A percentile compares a stretch with the other conserved stretches of the same genome.
Evolutionary conservation across 306 rosid genomes (phyloP).

Genomic region (Albizia julibrissin): DNA sequence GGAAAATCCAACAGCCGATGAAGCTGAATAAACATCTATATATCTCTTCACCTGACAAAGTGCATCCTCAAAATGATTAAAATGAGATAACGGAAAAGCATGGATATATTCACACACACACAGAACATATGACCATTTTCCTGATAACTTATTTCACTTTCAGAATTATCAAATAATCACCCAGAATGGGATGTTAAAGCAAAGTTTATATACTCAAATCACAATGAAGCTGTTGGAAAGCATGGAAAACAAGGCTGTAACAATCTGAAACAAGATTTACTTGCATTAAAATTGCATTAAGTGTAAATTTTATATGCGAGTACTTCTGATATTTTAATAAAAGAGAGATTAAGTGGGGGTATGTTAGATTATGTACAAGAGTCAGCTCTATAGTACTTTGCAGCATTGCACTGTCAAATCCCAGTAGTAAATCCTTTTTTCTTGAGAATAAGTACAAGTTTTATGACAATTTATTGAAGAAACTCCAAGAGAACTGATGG

Average conservation of each 20-base stretch:
- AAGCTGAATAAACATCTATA: constrained; percentile 80
- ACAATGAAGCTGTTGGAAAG: constrained; percentile 23
- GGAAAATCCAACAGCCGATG: constrained; percentile 91
- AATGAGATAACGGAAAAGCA: background rate
- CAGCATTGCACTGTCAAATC: constrained; percentile 23
- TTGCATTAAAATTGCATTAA: background rate
- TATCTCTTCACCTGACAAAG: constrained; percentile 85
- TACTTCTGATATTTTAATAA: background rate
- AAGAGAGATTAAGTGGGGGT: background rate
- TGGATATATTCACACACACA: background rate
- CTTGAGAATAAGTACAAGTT: background rate
- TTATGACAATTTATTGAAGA: constrained; percentile 14
- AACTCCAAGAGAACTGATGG: constrained; percentile 15
- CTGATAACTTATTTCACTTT: constrained; percentile 15
- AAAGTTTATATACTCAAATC: constrained; percentile 1
- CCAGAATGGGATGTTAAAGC: constrained; percentile 22
- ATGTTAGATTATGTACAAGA: background rate
- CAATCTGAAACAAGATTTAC: constrained; percentile 1
- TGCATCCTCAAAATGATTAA: constrained; percentile 32
- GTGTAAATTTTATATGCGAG: background rate
- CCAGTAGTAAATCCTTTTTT: constrained; percentile 1
- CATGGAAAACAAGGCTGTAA: constrained; percentile 19
- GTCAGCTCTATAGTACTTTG: constrained; percentile 5
- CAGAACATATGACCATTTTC: background rate
- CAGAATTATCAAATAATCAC: constrained; percentile 25